Conservation (phyloP, 108 stramenopile genomes). For the Schizochytrium sp. region DNA sequence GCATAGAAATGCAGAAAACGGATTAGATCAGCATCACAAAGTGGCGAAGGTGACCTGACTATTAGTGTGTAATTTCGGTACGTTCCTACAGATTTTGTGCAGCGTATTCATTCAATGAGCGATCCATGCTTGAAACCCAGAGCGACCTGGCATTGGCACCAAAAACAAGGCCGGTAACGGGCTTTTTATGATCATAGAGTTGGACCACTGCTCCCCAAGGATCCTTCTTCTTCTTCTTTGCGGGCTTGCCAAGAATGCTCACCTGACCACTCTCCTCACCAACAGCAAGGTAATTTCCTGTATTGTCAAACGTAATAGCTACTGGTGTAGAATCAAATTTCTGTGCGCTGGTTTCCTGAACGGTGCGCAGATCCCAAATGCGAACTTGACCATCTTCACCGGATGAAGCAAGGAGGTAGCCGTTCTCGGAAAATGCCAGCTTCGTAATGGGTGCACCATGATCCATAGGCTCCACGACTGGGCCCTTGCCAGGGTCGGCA, state of each 20-base stretch:
- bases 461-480: constrained; percentile 85
- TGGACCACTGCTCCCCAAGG: constrained; percentile 49
- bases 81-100: background rate
- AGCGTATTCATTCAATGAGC: constrained; percentile 13
- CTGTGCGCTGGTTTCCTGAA: background rate
- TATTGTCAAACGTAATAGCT: constrained; percentile 19
- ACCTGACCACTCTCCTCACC: constrained; percentile 35
- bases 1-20: too few relatives aligned
- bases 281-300: constrained; percentile 40
- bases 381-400: constrained; percentile 71
- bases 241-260: constrained; percentile 24
- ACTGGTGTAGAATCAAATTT: constrained; percentile 68
- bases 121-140: constrained; percentile 28
- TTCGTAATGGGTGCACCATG: constrained; percentile 77
- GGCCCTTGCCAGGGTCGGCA: constrained; percentile 75
- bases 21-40: too few relatives aligned
- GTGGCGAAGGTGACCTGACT: too few relatives aligned
- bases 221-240: constrained; percentile 49
- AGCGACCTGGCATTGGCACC: background rate
- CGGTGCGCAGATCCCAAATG: constrained; percentile 86
- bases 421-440: constrained; percentile 87
- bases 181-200: constrained; percentile 38
- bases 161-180: background rate
- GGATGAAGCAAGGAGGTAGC: constrained; percentile 82
- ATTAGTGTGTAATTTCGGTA: too few relatives aligned